phyloP scores from a whole-genome alignment of 73 alveolate species.

The Paramecium tetraurelia region DNA sequence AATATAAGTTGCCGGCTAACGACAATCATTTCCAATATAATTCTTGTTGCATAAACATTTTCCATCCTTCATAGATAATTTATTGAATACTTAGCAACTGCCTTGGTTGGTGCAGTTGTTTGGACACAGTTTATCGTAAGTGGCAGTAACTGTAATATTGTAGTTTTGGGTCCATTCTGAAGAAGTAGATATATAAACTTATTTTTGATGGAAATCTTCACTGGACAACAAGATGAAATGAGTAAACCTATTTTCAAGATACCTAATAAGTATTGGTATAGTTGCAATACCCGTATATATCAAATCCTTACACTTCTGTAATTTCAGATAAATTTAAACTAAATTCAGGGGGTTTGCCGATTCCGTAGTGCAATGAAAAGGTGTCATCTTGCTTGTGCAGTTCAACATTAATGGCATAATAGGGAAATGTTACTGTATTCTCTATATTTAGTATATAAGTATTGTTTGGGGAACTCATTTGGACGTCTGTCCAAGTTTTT shows the following conservation, averaged over 20 bases:
- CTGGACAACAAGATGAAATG: not conserved
- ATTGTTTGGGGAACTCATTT: not conserved
- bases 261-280: not conserved
- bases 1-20: not conserved
- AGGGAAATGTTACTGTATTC: not conserved
- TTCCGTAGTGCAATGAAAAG: not conserved
- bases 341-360: not conserved
- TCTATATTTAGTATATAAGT: not conserved
- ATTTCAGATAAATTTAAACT: not conserved
- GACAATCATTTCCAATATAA: not conserved
- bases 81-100: not conserved
- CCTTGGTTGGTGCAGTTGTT: not conserved
- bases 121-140: not conserved
- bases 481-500: not conserved
- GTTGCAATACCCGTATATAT: not conserved
- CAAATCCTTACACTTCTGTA: not conserved
- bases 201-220: not conserved
- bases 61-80: not conserved
- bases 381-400: not conserved
- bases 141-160: not conserved
- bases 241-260: not conserved
- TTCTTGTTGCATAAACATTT: not conserved
- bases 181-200: not conserved
- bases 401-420: not conserved
- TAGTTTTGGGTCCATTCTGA: not conserved